A percentile compares a stretch with the other conserved stretches of the same genome.
phyloP scores from a whole-genome alignment of 1,139 yeast species.

The Geotrichum macrosporum region DNA sequence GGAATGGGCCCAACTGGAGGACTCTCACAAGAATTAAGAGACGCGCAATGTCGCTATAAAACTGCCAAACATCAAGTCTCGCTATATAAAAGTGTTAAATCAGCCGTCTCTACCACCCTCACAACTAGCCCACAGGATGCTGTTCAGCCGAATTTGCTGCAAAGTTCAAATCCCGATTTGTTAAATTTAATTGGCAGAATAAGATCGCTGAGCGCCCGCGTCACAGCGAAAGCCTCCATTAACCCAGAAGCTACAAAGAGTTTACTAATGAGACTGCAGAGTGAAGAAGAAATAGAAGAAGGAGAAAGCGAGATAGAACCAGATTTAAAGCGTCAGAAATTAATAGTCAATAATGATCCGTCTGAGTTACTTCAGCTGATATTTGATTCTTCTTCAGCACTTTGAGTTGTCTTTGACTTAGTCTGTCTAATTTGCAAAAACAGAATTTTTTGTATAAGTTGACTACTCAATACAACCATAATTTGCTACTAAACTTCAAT shows the following conservation, averaged over 20 bases:
- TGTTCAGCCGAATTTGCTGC: conserved; percentile 11
- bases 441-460: too few species aligned
- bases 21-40: conserved; percentile 1
- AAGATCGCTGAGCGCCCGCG: conserved; percentile 12
- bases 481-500: too few species aligned
- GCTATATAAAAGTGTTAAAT: conserved; percentile 2
- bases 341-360: conserved; percentile 15
- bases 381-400: background rate
- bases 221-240: background rate
- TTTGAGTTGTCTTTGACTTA: background rate
- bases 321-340: conserved; percentile 15
- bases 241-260: conserved; percentile 3
- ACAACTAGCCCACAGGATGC: conserved; percentile 9
- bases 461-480: too few species aligned
- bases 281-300: background rate
- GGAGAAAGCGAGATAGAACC: background rate
- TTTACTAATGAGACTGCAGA: background rate
- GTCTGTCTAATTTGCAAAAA: too few species aligned
- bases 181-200: conserved; percentile 12
- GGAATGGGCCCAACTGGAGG: conserved; percentile 5
- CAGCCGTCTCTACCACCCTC: conserved; percentile 2
- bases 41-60: conserved; percentile 3
- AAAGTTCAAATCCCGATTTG: conserved; percentile 12
- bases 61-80: background rate
- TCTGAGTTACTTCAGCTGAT: conserved; percentile 5